These are phyloP conservation scores for Saussurea involucrata DNA, from an alignment of 129 eudicot genomes.

Conservation along the genomic window DNA sequence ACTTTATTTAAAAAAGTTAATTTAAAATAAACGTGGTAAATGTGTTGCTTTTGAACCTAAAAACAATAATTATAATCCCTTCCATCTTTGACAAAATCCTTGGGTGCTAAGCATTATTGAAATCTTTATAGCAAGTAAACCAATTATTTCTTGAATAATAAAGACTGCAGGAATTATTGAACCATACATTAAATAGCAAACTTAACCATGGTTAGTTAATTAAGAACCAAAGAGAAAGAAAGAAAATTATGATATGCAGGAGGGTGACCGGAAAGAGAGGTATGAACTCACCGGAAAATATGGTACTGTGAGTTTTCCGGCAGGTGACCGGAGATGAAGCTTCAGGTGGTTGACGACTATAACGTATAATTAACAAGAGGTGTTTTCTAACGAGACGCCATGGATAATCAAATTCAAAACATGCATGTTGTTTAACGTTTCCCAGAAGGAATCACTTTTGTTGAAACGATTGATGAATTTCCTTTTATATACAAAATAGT, in stretches of 20 bases:
- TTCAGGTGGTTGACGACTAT: background rate
- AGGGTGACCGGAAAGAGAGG: background rate
- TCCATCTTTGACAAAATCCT: slow-evolving; percentile 27
- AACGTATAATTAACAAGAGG: background rate
- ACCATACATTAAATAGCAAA: background rate
- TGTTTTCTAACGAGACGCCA: slow-evolving; percentile 5
- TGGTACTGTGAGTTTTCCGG: background rate
- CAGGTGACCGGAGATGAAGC: slow-evolving; percentile 24
- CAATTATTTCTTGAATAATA: background rate
- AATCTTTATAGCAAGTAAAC: background rate
- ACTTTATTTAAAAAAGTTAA: too few species aligned
- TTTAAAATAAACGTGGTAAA: too few species aligned
- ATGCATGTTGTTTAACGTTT: background rate
- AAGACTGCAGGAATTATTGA: background rate
- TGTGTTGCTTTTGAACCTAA: background rate
- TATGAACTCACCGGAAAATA: slow-evolving; percentile 20
- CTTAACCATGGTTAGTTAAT: background rate
- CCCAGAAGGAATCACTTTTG: slow-evolving; percentile 18
- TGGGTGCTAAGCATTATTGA: background rate
- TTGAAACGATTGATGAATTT: background rate
- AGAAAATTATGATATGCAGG: background rate
- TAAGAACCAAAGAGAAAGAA: background rate
- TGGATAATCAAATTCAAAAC: background rate
- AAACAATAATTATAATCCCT: slow-evolving; percentile 17
- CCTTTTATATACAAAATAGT: background rate